These are phyloP conservation scores for Lactarius hatsudake DNA, from an alignment of 768 basidiomycete species.

Conservation along the genomic window DNA sequence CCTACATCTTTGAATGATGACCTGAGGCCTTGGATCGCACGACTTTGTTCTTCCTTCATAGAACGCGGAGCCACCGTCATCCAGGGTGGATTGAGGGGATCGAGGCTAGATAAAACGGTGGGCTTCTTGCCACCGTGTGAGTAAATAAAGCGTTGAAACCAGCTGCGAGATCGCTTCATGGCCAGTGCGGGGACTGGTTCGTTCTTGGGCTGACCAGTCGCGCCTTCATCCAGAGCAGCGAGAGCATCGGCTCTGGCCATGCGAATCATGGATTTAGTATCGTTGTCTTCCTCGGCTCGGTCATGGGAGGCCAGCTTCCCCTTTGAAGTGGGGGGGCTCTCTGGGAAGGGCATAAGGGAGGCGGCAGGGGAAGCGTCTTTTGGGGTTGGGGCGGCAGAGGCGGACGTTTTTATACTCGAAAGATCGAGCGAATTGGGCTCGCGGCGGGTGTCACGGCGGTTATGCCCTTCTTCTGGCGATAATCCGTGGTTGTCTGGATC, in stretches of 20 bases:
- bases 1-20: slow-evolving; percentile 81
- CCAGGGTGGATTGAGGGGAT: slow-evolving; percentile 51
- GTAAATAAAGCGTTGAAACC: slow-evolving; percentile 22
- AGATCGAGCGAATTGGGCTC: too few relatives aligned
- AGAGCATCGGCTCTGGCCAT: slow-evolving; percentile 33
- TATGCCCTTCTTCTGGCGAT: too few relatives aligned
- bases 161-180: slow-evolving; percentile 11
- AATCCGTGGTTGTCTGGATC: too few relatives aligned
- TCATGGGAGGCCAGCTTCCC: slow-evolving; percentile 14
- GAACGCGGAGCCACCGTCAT: slow-evolving; percentile 59
- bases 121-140: slow-evolving; percentile 23
- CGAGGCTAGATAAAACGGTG: slow-evolving; percentile 32
- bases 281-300: slow-evolving; percentile 12
- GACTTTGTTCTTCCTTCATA: slow-evolving; percentile 64
- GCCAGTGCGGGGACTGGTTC: slow-evolving; percentile 9
- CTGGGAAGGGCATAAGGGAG: too few relatives aligned
- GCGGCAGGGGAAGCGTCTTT: too few relatives aligned
- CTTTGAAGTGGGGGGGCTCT: neutral
- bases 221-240: slow-evolving; percentile 33
- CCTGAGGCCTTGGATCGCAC: slow-evolving; percentile 66
- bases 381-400: too few relatives aligned
- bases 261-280: slow-evolving; percentile 28
- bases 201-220: slow-evolving; percentile 31
- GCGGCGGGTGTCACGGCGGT: neutral
- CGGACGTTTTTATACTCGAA: too few relatives aligned